phyloP scores from a whole-genome alignment of 2,329 filamentous ascomycete genomes.

The Colletotrichum sp. region DNA sequence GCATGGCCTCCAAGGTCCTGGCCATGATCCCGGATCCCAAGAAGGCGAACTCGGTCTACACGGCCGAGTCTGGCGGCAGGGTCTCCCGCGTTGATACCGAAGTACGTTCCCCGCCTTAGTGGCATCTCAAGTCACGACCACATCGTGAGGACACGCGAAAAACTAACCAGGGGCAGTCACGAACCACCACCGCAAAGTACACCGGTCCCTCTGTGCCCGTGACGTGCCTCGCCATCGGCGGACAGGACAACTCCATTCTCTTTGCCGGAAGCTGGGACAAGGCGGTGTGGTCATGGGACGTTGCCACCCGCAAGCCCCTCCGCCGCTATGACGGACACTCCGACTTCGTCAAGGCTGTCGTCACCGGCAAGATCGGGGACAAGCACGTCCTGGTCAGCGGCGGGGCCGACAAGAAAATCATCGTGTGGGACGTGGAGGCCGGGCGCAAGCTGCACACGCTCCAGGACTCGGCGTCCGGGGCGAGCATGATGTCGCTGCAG shows the following conservation, averaged over 20 bases:
- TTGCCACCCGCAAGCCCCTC: slow-evolving; percentile 58
- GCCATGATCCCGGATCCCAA: slow-evolving; percentile 73
- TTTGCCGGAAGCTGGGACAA: slow-evolving; percentile 97
- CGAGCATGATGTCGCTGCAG: slow-evolving; percentile 78
- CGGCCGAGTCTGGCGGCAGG: slow-evolving; percentile 87
- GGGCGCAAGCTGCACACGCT: slow-evolving; percentile 76
- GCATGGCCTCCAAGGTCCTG: slow-evolving; percentile 84
- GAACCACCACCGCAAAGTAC: slow-evolving; percentile 45
- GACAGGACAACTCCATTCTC: slow-evolving; percentile 60
- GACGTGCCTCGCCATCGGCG: slow-evolving; percentile 74
- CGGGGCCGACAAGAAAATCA: slow-evolving; percentile 78
- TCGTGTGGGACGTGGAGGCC: slow-evolving; percentile 80
- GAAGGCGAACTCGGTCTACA: slow-evolving; percentile 66
- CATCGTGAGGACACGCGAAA: neutral
- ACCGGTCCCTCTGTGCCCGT: slow-evolving; percentile 81
- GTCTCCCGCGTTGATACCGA: slow-evolving; percentile 77
- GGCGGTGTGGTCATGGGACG: slow-evolving; percentile 83
- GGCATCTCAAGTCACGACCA: neutral
- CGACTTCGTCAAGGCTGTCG: slow-evolving; percentile 89
- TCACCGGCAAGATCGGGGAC: slow-evolving; percentile 64
- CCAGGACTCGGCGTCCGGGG: slow-evolving; percentile 68
- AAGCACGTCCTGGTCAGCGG: slow-evolving; percentile 74
- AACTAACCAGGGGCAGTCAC: neutral
- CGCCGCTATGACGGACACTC: slow-evolving; percentile 76
- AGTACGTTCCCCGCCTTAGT: slow-evolving; percentile 49